Conservation (phyloP, 108 stramenopile genomes). For the Skeletonema grethae region DNA sequence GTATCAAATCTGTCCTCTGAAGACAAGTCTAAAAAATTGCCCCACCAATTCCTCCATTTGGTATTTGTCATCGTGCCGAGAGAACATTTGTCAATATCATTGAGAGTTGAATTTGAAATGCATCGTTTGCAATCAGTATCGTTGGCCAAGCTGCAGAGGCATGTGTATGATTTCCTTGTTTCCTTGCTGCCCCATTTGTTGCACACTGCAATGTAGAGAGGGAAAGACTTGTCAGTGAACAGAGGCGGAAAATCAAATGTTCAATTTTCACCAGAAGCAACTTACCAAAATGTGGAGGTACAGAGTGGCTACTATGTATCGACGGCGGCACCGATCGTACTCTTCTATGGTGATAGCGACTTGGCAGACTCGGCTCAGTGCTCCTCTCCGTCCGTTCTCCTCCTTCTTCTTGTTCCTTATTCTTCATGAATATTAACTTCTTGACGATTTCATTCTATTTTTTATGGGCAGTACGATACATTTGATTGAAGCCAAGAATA, state of each 20-base stretch:
- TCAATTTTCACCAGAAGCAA: not conserved
- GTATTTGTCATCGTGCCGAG: not conserved
- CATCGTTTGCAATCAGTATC: constrained; percentile 1
- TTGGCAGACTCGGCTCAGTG: not conserved
- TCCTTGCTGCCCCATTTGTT: constrained; percentile 31
- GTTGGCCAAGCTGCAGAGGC: constrained; percentile 9
- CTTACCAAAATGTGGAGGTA: not conserved
- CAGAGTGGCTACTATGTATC: not conserved
- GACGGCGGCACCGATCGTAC: constrained; percentile 1
- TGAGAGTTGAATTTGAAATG: constrained; percentile 6
- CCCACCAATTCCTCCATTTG: constrained; percentile 27
- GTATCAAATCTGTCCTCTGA: not conserved
- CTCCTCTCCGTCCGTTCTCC: not conserved
- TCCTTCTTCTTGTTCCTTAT: not conserved
- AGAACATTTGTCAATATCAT: not conserved
- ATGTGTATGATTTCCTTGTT: constrained; percentile 24
- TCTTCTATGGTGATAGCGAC: not conserved
- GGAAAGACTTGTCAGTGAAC: not conserved
- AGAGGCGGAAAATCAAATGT: too few relatives aligned
- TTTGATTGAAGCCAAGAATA: not conserved
- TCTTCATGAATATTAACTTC: not conserved
- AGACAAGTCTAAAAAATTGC: constrained; percentile 28
- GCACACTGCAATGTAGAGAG: constrained; percentile 9
- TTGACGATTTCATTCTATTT: not conserved
- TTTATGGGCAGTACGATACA: not conserved